Conservation (phyloP, 495 filamentous ascomycete species). For the Halenospora varia region DNA sequence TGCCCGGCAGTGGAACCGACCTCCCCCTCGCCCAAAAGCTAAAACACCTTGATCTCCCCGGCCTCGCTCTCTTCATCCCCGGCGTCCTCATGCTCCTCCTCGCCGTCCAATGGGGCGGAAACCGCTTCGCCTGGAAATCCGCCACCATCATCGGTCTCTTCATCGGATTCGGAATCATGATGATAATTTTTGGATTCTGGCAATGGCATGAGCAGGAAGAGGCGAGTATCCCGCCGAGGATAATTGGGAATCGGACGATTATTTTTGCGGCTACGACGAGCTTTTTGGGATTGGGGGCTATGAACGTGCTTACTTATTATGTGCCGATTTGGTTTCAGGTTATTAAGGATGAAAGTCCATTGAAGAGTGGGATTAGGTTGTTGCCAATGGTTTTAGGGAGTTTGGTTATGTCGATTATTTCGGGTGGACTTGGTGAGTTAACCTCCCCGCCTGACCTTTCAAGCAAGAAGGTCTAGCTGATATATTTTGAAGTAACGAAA, state of each 20-base stretch:
- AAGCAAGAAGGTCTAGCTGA: no score
- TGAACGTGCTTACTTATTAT: conserved; percentile 48
- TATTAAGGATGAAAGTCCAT: conserved; percentile 39
- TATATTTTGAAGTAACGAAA: no score
- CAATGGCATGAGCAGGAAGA: conserved; percentile 39
- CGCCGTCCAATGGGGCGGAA: conserved; percentile 43
- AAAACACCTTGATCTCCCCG: conserved; percentile 41
- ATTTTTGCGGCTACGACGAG: conserved; percentile 1
- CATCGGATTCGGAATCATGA: conserved; percentile 15
- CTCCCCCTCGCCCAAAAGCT: not conserved
- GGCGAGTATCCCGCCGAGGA: conserved; percentile 12
- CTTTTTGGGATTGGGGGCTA: conserved; percentile 13
- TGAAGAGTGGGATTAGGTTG: conserved; percentile 44
- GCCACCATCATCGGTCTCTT: conserved; percentile 36
- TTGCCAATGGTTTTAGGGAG: conserved; percentile 43
- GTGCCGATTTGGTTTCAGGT: conserved; percentile 61
- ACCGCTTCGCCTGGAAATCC: conserved; percentile 35
- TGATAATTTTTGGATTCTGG: conserved; percentile 36
- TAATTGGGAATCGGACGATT: conserved; percentile 10
- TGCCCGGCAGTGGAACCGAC: not conserved
- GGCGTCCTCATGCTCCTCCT: conserved; percentile 35
- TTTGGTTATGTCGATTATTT: conserved; percentile 5
- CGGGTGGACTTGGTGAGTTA: conserved; percentile 8
- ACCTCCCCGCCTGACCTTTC: no score
- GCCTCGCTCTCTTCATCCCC: conserved; percentile 34